A percentile compares a stretch with the other conserved stretches of the same genome.
Evolutionary conservation across 495 filamentous ascomycete genomes (phyloP).

Genomic region (Hyaloscypha hepaticicola): DNA sequence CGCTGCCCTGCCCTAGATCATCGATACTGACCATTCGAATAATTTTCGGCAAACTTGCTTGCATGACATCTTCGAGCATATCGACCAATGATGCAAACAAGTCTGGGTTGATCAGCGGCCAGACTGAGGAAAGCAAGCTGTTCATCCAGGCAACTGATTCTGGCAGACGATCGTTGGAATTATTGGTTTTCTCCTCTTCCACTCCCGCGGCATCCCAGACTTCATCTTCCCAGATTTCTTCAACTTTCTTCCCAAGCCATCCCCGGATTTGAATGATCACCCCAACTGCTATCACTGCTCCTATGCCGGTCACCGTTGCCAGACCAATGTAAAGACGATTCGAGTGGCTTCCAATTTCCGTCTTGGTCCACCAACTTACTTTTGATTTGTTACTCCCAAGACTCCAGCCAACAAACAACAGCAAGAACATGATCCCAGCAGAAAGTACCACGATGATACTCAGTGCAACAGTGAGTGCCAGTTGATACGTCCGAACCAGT

Average conservation of each 20-base stretch:
- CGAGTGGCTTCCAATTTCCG: neutral
- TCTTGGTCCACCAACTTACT: neutral
- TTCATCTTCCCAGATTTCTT: conserved; percentile 58
- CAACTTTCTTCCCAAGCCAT: conserved; percentile 53
- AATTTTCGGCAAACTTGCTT: conserved; percentile 60
- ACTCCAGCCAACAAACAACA: conserved; percentile 17
- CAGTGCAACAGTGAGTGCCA: conserved; percentile 45
- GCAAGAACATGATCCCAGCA: conserved; percentile 29
- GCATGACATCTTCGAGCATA: conserved; percentile 71
- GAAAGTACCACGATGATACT: conserved; percentile 35
- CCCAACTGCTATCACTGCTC: conserved; percentile 32
- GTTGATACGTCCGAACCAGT: conserved; percentile 45
- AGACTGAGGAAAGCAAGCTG: conserved; percentile 58
- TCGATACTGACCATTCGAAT: conserved; percentile 68
- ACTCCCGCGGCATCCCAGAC: conserved; percentile 58
- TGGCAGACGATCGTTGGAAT: conserved; percentile 43
- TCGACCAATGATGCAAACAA: conserved; percentile 63
- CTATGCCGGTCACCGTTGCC: conserved; percentile 29
- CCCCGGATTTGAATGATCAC: conserved; percentile 46
- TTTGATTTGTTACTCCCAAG: conserved; percentile 2
- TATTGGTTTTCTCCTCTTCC: conserved; percentile 40
- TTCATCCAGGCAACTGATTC: conserved; percentile 70
- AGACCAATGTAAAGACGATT: conserved; percentile 29
- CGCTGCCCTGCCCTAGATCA: conserved; percentile 68
- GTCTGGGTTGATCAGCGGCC: conserved; percentile 71